These are phyloP conservation scores for Trametes cingulata DNA, from an alignment of 768 basidiomycete species.

Conservation along the genomic window DNA sequence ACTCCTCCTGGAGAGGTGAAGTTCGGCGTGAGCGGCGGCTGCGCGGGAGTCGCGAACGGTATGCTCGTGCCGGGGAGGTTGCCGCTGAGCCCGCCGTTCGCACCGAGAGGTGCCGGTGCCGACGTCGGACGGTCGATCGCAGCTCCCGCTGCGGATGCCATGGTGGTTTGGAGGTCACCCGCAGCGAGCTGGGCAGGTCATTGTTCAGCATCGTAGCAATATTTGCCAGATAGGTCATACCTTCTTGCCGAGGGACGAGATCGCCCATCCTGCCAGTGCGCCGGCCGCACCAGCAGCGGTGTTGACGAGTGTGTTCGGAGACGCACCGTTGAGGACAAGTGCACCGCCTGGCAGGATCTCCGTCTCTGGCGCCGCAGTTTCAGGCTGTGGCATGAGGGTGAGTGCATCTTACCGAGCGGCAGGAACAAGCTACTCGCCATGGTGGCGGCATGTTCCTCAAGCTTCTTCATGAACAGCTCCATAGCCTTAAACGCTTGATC, in stretches of 20 bases:
- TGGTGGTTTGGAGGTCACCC: conserved; percentile 71
- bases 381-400: conserved; percentile 46
- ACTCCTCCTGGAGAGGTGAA: conserved; percentile 27
- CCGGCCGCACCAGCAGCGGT: conserved; percentile 91
- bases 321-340: conserved; percentile 22
- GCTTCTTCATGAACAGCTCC: conserved; percentile 79
- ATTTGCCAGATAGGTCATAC: conserved; percentile 36
- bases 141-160: conserved; percentile 41
- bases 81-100: conserved; percentile 14
- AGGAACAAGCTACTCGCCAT: conserved; percentile 61
- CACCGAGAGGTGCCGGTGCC: conserved; percentile 38
- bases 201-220: not conserved
- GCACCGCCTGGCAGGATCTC: conserved; percentile 20
- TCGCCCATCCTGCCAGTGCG: conserved; percentile 94
- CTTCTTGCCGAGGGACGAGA: conserved; percentile 85
- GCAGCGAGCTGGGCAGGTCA: conserved; percentile 54
- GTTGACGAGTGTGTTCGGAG: conserved; percentile 62
- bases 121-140: conserved; percentile 44
- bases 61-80: not conserved
- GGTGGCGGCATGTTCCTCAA: conserved; percentile 74
- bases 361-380: conserved; percentile 42
- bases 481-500: conserved; percentile 96
- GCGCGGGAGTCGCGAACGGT: not conserved
- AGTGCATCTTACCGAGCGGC: not conserved
- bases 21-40: conserved; percentile 17